Base-by-base conservation (phyloP, 108 stramenopile species). In the Cyclotella cryptica region DNA sequence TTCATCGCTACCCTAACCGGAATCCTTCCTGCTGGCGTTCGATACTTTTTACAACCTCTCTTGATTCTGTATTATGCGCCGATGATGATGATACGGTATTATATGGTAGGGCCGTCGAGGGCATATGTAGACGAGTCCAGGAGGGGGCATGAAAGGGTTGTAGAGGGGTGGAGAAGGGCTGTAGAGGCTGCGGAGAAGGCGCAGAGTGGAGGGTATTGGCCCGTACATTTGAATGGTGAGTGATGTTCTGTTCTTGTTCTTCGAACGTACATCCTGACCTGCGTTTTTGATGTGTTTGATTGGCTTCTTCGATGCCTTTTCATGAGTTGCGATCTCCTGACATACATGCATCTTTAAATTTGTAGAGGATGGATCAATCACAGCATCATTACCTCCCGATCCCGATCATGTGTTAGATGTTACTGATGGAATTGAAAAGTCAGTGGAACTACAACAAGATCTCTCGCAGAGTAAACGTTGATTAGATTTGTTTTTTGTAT, bases 31-130 rank as follows among this genome's bases (percentile, higher is more conserved):
- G 80, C 76, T 10, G 69, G 75, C 40, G 66, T 90, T 35, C 85
- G 92, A 7, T 90, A 89, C 66, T 89, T 92, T 66, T 45, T 90
- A 3, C 92, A 92, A 71, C 92, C 92, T 1, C 65, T 90, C 17
- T 58, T 92, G 65, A 71, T 92, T 27, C 44, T 86, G 9, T 92
- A 92, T 59, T 92, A 92, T 77, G 88, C 69, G 8, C 92, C 92
- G 0, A 53, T 89, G 15, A 22, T 80, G 21, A 47, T 69, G 22
- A 26, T 80, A 35, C 41, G 73, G 19, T 81, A 81, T 69, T 74
- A 62, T 28, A 9, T 81, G 26, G 43, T 75, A 0, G 78, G 79
- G 0, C 83, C 83, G 21, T 55, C 59, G 49, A 54, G 66, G 14
- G 13, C 18, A 66, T 83, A 74, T 78, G 71, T 79, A 61, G 47